Conservation (phyloP, 805 yeast genomes). For the Metschnikowia shivogae region DNA sequence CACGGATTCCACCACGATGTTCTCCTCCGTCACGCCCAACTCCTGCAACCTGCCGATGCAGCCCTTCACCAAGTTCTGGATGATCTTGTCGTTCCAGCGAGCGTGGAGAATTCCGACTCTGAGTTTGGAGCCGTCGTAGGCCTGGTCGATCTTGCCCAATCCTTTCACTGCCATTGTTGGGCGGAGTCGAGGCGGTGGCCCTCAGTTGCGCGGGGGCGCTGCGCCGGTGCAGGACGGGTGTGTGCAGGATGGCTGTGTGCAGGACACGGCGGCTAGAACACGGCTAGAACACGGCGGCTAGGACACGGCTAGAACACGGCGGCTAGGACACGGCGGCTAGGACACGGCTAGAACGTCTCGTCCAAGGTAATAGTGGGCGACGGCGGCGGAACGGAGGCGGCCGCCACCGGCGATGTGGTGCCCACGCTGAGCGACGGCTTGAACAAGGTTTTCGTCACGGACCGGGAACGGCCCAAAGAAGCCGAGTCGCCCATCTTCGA, state of each 20-base stretch:
- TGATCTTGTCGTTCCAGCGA: slow-evolving; percentile 84
- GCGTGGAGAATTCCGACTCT: slow-evolving; percentile 90
- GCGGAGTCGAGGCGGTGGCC: neutral
- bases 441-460: slow-evolving; percentile 35
- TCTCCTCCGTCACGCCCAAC: slow-evolving; percentile 69
- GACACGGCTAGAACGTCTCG: slow-evolving; percentile 21
- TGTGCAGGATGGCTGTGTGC: neutral
- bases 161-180: slow-evolving; percentile 73
- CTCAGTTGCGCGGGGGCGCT: too few species aligned
- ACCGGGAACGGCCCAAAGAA: slow-evolving; percentile 19
- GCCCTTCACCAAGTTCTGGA: slow-evolving; percentile 76
- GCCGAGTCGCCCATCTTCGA: neutral
- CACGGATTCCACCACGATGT: slow-evolving; percentile 77
- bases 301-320: too few species aligned
- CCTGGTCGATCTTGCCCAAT: slow-evolving; percentile 66
- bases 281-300: too few species aligned
- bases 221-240: too few species aligned
- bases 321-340: too few species aligned
- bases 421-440: slow-evolving; percentile 28
- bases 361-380: slow-evolving; percentile 39
- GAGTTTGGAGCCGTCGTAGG: slow-evolving; percentile 62
- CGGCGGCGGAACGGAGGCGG: slow-evolving; percentile 15
- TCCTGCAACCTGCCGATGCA: slow-evolving; percentile 56
- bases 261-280: too few species aligned
- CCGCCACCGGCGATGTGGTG: slow-evolving; percentile 11